Conservation (phyloP, 306 rosid species). For the Oemleria cerasiformis region DNA sequence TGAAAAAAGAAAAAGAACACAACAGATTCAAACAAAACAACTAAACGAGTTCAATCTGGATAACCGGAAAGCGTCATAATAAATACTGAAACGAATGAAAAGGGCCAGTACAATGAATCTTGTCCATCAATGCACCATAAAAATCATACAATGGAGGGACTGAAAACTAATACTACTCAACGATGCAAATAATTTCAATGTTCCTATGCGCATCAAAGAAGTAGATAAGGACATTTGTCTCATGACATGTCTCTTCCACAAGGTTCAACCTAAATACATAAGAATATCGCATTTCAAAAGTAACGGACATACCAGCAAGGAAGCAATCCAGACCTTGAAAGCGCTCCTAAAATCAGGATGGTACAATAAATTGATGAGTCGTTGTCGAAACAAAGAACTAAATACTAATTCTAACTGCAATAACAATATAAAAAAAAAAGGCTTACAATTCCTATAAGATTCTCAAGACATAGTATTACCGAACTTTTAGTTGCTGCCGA, state of each 20-base stretch:
- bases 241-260: slow-evolving; percentile 12
- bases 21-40: not conserved
- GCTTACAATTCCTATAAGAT: slow-evolving; percentile 78
- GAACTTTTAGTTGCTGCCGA: slow-evolving; percentile 99
- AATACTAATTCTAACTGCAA: slow-evolving; percentile 3
- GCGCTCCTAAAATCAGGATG: slow-evolving; percentile 62
- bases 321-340: slow-evolving; percentile 95
- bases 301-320: slow-evolving; percentile 72
- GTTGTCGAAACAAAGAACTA: not conserved
- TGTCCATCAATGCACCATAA: slow-evolving; percentile 2
- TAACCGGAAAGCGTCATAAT: no score
- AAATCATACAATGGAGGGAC: not conserved
- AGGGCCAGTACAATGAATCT: slow-evolving; percentile 1
- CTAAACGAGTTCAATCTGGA: not conserved
- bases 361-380: slow-evolving; percentile 15
- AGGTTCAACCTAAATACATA: not conserved
- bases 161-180: not conserved
- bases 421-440: not conserved
- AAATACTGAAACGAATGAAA: not conserved
- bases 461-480: slow-evolving; percentile 84
- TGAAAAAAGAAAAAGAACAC: no score
- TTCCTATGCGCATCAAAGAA: not conserved
- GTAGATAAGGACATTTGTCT: not conserved
- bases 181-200: not conserved
- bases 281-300: slow-evolving; percentile 16